Conservation (phyloP, 352 stramenopile species). For the Phytophthora ohioensis region DNA sequence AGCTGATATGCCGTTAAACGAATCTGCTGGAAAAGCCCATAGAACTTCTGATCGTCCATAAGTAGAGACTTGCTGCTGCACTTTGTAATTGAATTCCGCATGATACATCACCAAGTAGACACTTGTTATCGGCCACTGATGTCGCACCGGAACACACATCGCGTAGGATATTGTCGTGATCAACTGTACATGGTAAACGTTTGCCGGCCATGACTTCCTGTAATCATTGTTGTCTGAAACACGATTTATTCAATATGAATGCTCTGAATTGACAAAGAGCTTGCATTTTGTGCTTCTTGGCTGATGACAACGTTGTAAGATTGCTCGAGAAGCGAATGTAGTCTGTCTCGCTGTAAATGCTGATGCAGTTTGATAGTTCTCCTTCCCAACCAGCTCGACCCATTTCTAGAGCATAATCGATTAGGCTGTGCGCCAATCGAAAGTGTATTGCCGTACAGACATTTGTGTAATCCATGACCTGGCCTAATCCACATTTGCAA, state of each 20-base stretch:
- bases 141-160: neutral
- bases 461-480: neutral
- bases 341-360: neutral
- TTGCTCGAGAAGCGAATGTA: neutral
- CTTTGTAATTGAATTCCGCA: neutral
- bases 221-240: neutral
- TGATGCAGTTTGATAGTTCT: neutral
- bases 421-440: neutral
- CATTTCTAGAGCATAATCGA: constrained; percentile 5
- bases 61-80: neutral
- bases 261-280: neutral
- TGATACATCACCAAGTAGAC: neutral
- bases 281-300: neutral
- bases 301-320: neutral
- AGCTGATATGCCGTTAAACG: neutral
- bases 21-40: neutral
- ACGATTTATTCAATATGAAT: neutral
- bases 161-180: neutral
- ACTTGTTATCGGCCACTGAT: neutral
- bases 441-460: neutral
- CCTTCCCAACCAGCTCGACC: neutral
- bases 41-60: neutral
- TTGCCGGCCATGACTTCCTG: neutral
- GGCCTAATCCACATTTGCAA: constrained; percentile 3
- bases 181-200: neutral